phyloP scores from a whole-genome alignment of 1,284 basidiomycete species.

The Moesziomyces parantarcticus region DNA sequence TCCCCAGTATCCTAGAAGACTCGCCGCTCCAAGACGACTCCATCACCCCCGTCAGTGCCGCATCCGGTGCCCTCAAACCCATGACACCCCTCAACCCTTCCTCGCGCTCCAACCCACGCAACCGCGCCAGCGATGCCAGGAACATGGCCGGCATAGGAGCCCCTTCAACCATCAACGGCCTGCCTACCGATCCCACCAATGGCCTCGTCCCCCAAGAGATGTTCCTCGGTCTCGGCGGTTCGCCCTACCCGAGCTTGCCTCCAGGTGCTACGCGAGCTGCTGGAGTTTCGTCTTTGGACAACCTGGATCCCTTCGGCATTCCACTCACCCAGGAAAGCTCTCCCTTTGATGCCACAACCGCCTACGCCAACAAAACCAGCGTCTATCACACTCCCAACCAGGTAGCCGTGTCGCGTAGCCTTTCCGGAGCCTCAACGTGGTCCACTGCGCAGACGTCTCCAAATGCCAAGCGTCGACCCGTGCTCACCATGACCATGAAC shows the following conservation, averaged over 20 bases:
- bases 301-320: constrained; percentile 51
- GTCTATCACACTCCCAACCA: constrained; percentile 46
- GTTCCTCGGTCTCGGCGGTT: constrained; percentile 54
- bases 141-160: not conserved
- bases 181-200: constrained; percentile 19
- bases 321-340: constrained; percentile 41
- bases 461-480: constrained; percentile 30
- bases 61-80: constrained; percentile 23
- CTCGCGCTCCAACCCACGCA: constrained; percentile 5
- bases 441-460: constrained; percentile 10
- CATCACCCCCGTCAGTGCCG: constrained; percentile 7
- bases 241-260: constrained; percentile 49
- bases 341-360: constrained; percentile 47
- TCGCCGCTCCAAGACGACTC: constrained; percentile 31
- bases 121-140: constrained; percentile 2
- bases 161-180: not conserved
- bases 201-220: constrained; percentile 47
- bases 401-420: constrained; percentile 32
- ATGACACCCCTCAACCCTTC: constrained; percentile 24
- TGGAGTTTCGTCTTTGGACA: constrained; percentile 9
- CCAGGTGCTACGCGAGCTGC: constrained; percentile 6
- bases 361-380: constrained; percentile 45
- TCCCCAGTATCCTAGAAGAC: constrained; percentile 46
- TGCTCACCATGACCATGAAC: constrained; percentile 60
- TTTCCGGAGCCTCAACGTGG: constrained; percentile 9